Percentiles rank a stretch among this genome's conserved stretches.
Conservation (phyloP, 2,329 filamentous ascomycete genomes). For the Endoconidiophora polonica region DNA sequence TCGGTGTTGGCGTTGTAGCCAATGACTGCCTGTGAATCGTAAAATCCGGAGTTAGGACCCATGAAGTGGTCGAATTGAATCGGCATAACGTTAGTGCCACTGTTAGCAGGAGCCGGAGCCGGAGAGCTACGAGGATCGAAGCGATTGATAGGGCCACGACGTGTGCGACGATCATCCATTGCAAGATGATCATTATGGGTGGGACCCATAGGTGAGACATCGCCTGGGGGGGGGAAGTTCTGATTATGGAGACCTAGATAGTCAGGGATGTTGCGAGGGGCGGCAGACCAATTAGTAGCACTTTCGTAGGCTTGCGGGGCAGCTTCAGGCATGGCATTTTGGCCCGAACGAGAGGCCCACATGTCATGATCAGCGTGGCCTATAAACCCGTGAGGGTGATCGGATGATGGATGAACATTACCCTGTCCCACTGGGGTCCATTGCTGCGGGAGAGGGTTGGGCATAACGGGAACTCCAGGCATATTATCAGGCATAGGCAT, state of each 20-base stretch:
- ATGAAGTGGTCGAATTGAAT: slow-evolving; percentile 1
- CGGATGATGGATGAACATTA: no score
- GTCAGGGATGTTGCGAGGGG: neutral
- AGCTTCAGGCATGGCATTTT: neutral
- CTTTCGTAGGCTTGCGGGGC: neutral
- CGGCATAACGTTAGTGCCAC: neutral
- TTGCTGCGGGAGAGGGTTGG: no score
- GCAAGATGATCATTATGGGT: no score
- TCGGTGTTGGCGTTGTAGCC: neutral
- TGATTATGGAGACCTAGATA: neutral
- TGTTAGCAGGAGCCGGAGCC: neutral
- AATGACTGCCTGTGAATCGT: neutral
- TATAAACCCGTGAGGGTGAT: neutral
- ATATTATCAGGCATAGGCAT: neutral
- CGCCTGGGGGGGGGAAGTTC: neutral
- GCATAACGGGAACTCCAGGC: no score
- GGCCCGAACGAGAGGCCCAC: neutral
- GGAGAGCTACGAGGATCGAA: slow-evolving; percentile 1
- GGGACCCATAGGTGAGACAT: neutral
- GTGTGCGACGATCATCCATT: neutral
- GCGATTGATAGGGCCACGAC: neutral
- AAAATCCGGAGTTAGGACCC: neutral
- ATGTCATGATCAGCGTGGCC: neutral
- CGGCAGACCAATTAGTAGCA: neutral
- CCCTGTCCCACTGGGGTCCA: no score